Conservation (phyloP, 2,329 filamentous ascomycete genomes). For the Trichophyton simii region DNA sequence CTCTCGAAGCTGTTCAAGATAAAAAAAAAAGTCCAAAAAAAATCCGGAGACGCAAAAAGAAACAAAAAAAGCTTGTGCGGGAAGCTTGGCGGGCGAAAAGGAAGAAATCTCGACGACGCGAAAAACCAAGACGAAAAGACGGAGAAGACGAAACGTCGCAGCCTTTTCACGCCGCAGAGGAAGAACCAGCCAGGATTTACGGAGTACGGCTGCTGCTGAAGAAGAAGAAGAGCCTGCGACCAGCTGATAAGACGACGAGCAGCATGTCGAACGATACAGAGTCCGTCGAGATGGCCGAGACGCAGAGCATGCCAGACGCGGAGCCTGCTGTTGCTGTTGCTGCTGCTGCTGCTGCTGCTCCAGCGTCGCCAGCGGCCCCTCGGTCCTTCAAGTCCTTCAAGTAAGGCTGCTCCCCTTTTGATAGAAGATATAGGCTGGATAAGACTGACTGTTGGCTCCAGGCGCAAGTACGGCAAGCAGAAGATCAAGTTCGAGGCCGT, state of each 20-base stretch:
- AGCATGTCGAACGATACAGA: slow-evolving; percentile 25
- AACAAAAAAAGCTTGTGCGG: neutral
- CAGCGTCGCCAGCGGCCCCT: slow-evolving; percentile 30
- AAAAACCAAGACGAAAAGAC: neutral
- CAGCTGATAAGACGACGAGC: no score
- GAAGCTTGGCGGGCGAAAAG: neutral
- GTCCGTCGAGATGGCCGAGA: slow-evolving; percentile 18
- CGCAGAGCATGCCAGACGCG: slow-evolving; percentile 20
- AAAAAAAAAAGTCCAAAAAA: neutral
- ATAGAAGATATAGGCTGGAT: neutral
- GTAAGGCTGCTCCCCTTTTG: slow-evolving; percentile 18
- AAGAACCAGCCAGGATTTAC: neutral
- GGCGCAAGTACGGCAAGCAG: slow-evolving; percentile 81
- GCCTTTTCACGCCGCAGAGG: no score
- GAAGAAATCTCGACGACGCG: neutral
- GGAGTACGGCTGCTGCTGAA: neutral
- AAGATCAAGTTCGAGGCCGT: slow-evolving; percentile 73
- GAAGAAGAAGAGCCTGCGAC: neutral
- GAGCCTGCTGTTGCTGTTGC: neutral
- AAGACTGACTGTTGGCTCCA: slow-evolving; percentile 12
- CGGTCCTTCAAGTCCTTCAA: slow-evolving; percentile 57
- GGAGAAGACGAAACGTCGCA: neutral
- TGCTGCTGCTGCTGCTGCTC: neutral
- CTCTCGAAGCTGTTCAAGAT: no score
- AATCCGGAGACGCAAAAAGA: no score